phyloP scores from a whole-genome alignment of 257 asterid species.

The Leonotis leonurus region DNA sequence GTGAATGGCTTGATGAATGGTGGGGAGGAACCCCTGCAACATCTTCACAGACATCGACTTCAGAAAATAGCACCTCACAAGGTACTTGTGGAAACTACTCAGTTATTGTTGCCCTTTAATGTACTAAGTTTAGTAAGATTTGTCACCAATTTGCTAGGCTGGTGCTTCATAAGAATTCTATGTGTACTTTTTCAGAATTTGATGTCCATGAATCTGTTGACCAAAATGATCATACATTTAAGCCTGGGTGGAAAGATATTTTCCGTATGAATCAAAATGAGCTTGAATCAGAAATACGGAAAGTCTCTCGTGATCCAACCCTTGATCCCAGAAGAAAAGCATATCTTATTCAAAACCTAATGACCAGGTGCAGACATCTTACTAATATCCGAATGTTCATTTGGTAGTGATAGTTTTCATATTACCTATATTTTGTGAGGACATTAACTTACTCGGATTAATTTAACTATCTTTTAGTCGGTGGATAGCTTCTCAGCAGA shows the following conservation, averaged over 20 bases:
- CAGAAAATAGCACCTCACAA: conserved; percentile 42
- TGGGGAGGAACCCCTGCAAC: conserved; percentile 68
- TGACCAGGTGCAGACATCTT: conserved; percentile 69
- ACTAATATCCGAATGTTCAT: not conserved
- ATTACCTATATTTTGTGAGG: conserved; percentile 1
- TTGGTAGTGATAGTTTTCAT: not conserved
- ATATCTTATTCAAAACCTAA: conserved; percentile 86
- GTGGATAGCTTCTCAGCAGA: conserved; percentile 98
- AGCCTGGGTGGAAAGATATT: conserved; percentile 98
- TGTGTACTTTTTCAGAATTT: conserved; percentile 35
- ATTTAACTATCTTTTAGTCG: conserved; percentile 47
- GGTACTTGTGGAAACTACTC: conserved; percentile 32
- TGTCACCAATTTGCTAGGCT: not conserved
- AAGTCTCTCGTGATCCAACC: conserved; percentile 85
- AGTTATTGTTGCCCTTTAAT: not conserved
- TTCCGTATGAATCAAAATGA: conserved; percentile 97
- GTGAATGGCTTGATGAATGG: conserved; percentile 99
- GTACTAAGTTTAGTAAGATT: not conserved
- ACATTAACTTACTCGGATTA: conserved; percentile 11
- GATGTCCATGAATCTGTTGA: conserved; percentile 64
- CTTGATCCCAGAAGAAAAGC: conserved; percentile 97
- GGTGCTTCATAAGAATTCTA: conserved; percentile 1
- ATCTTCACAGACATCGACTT: conserved; percentile 38
- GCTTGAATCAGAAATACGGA: conserved; percentile 94
- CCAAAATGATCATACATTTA: conserved; percentile 65